Evolutionary conservation across 345 rosid species (phyloP), one percentile per base, ranked within the genome.

Genomic region (Acer saccharum): DNA sequence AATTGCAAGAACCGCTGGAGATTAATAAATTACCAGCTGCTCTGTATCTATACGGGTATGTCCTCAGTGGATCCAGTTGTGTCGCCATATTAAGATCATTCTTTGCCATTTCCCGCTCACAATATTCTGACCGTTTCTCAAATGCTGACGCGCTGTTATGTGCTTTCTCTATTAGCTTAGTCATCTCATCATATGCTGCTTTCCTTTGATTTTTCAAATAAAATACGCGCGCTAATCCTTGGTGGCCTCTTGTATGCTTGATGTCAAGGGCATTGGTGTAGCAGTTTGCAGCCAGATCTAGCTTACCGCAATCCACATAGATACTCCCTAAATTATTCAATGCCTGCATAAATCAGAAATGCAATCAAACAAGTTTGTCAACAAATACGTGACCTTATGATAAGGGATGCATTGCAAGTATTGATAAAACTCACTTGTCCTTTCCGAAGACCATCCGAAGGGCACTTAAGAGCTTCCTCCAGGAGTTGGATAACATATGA

Each of bases 161-260:
- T 20, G 97, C 95, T 80, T 87, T 92, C 68, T 89, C 95, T 76
- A 96, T 90, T 65, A 96, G 89, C 89, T 90, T 88, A 57, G 97
- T 88, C 97, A 96, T 96, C 86, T 96, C 99, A 66, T 92, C 92
- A 52, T 83, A 87, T 0, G 99, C 98, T 80, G 94, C 94, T 85
- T 88, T 90, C 35, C 82, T 82, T 75, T 88, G 92, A 77, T 85
- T 88, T 82, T 82, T 90, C 71, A 94, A 79, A 77, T 87, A 86
- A 81, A 86, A 89, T 65, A 94, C 90, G 14, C 98, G 97, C 1
- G 98, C 98, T 77, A 96, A 79, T 20, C 99, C 99, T 92, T 96
- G 99, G 82, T 92, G 99, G 7, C 98, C 99, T 81, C 99, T 91
- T 18, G 98, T 89, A 73, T 96, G 98, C 86, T 88, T 89, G 80